phyloP scores from a whole-genome alignment of 257 asterid species.

The Solanum phureja region DNA sequence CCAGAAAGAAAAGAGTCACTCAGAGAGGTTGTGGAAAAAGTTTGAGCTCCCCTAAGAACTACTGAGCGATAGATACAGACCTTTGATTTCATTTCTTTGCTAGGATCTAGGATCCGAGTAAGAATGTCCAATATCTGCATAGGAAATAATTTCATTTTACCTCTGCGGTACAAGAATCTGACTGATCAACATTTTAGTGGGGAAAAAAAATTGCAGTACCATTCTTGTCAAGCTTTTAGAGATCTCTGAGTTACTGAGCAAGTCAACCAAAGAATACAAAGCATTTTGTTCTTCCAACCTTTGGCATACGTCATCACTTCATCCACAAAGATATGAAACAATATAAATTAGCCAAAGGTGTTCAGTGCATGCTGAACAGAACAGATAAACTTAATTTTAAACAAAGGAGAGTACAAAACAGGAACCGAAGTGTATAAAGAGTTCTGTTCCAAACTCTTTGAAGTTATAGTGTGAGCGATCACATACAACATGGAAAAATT shows the following conservation, averaged over 20 bases:
- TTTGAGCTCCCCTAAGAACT: background rate
- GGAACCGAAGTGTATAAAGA: background rate
- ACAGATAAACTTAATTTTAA: background rate
- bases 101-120: constrained; percentile 72
- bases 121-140: constrained; percentile 73
- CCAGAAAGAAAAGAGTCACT: background rate
- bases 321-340: constrained; percentile 12
- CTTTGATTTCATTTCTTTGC: constrained; percentile 61
- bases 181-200: background rate
- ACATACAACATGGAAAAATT: background rate
- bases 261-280: constrained; percentile 46
- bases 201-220: constrained; percentile 29
- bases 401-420: background rate
- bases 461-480: background rate
- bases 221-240: constrained; percentile 26
- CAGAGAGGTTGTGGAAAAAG: background rate
- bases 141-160: background rate
- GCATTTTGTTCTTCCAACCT: constrained; percentile 62
- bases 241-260: constrained; percentile 40
- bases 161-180: background rate
- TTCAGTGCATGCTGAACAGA: background rate
- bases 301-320: constrained; percentile 69
- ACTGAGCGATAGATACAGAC: constrained; percentile 21
- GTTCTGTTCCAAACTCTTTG: background rate
- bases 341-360: background rate